A percentile compares a stretch with the other conserved stretches of the same genome.
These are phyloP conservation scores for Clitopilus passeckerianus DNA, from an alignment of 768 basidiomycete genomes.

Conservation along the genomic window DNA sequence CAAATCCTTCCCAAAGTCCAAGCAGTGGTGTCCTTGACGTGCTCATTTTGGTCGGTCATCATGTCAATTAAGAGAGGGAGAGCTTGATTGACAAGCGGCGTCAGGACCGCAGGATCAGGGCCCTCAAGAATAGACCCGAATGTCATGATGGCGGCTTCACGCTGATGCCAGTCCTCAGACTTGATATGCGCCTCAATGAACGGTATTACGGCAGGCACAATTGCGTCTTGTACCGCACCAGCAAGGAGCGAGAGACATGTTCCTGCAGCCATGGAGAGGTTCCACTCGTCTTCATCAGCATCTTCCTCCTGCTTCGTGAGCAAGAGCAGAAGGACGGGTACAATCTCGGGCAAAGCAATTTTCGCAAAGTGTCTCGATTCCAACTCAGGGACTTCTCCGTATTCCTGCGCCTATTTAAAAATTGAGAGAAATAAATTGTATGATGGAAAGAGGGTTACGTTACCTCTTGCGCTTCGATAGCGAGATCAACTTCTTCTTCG, in stretches of 20 bases:
- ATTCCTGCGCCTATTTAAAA: constrained; percentile 69
- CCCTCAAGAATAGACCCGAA: constrained; percentile 98
- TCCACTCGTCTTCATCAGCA: constrained; percentile 98
- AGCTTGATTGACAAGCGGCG: constrained; percentile 90
- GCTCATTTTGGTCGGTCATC: constrained; percentile 82
- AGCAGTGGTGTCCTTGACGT: constrained; percentile 95
- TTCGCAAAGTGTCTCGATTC: constrained; percentile 92
- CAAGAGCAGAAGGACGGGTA: constrained; percentile 85
- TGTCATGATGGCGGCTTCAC: constrained; percentile 97
- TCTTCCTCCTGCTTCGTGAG: constrained; percentile 94
- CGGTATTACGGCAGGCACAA: constrained; percentile 91
- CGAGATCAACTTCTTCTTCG: constrained; percentile 93
- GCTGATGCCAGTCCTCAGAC: constrained; percentile 86
- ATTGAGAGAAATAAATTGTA: not conserved
- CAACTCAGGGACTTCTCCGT: constrained; percentile 79
- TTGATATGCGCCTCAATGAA: constrained; percentile 98
- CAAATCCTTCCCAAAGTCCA: constrained; percentile 98
- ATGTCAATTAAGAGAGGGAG: constrained; percentile 91
- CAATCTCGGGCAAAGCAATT: constrained; percentile 89
- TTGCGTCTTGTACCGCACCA: constrained; percentile 82
- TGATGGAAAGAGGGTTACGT: constrained; percentile 5
- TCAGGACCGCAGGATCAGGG: constrained; percentile 83
- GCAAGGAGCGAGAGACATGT: constrained; percentile 89
- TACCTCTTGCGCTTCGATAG: constrained; percentile 89
- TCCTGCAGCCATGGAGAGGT: constrained; percentile 94